Conservation (phyloP, 2,329 filamentous ascomycete genomes). For the Diaporthe australafricana region DNA sequence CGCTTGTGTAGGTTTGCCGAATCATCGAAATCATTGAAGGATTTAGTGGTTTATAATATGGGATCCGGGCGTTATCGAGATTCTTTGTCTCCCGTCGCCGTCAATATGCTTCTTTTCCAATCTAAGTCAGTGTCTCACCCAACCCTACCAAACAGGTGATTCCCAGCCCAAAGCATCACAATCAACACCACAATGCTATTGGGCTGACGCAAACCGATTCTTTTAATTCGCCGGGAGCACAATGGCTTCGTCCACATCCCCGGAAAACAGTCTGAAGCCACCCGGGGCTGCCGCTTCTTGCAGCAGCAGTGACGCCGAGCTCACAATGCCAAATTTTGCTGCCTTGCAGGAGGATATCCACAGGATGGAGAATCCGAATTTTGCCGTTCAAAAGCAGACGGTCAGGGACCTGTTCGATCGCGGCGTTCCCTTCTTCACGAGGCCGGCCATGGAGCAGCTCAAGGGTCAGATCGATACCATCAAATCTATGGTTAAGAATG, state of each 20-base stretch:
- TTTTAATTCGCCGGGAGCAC: neutral
- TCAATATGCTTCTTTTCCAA: conserved; percentile 13
- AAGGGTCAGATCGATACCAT: neutral
- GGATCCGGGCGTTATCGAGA: neutral
- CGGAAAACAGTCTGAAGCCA: no score
- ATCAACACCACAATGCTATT: neutral
- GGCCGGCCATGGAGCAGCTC: neutral
- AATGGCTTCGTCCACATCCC: neutral
- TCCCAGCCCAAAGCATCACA: neutral
- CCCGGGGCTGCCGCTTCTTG: neutral
- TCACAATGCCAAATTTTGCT: neutral
- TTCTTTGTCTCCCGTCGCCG: neutral
- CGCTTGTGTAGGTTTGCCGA: neutral
- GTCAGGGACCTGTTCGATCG: neutral
- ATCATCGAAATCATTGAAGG: neutral
- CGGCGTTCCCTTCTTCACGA: neutral
- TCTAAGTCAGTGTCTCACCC: neutral
- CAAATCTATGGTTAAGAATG: neutral
- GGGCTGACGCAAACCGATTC: neutral
- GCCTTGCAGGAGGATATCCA: neutral
- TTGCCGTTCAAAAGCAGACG: neutral
- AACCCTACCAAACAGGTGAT: neutral
- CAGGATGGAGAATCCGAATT: neutral
- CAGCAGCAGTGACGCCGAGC: neutral
- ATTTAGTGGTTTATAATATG: conserved; percentile 20